phyloP scores from a whole-genome alignment of 2,329 filamentous ascomycete genomes.

The Arthroderma uncinatum region DNA sequence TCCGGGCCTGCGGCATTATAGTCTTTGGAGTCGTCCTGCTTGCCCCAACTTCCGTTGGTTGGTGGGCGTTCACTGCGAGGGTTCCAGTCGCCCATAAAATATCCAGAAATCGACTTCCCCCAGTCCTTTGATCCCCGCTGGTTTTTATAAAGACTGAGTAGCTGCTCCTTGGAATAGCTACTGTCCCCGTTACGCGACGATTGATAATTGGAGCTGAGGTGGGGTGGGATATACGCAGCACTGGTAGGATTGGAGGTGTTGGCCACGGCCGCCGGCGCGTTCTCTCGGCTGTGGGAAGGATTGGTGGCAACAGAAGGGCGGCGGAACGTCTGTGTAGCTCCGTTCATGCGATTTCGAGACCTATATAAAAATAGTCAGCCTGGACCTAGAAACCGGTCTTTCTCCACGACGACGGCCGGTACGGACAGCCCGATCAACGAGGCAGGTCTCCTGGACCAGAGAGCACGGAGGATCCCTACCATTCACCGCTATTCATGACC shows the following conservation, averaged over 20 bases:
- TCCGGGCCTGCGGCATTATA: constrained; percentile 66
- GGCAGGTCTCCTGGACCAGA: no score
- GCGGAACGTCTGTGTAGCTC: constrained; percentile 56
- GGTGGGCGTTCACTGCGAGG: constrained; percentile 58
- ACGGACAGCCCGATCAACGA: not conserved
- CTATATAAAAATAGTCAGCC: constrained; percentile 25
- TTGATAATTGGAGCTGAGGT: constrained; percentile 43
- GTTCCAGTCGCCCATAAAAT: constrained; percentile 70
- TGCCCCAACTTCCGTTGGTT: constrained; percentile 59
- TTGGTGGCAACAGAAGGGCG: constrained; percentile 51
- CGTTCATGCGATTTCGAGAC: constrained; percentile 52
- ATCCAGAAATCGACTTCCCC: constrained; percentile 50
- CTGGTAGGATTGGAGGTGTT: constrained; percentile 31
- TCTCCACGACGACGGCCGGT: not conserved
- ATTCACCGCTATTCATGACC: constrained; percentile 55
- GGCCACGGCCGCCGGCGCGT: constrained; percentile 27
- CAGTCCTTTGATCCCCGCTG: constrained; percentile 45
- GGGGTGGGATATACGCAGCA: constrained; percentile 50
- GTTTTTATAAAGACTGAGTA: constrained; percentile 60
- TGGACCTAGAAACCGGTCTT: not conserved
- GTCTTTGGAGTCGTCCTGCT: constrained; percentile 62
- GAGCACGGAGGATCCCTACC: constrained; percentile 44
- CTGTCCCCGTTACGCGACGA: constrained; percentile 43
- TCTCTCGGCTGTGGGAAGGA: constrained; percentile 37
- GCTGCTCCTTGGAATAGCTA: constrained; percentile 67